These are phyloP conservation scores for Cerrena zonata DNA, from an alignment of 1,284 basidiomycete genomes.

Conservation along the genomic window DNA sequence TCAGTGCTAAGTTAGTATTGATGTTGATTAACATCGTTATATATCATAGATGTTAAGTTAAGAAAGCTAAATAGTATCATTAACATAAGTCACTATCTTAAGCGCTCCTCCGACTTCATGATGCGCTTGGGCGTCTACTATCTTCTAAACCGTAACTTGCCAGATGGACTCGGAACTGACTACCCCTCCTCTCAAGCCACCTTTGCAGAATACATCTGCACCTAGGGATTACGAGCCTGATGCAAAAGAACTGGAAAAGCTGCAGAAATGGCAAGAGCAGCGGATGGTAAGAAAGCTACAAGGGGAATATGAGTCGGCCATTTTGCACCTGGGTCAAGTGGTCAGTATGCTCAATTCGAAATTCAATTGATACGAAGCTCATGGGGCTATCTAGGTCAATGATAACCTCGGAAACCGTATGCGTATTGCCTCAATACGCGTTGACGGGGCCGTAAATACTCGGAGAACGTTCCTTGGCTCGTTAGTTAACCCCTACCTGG, in stretches of 20 bases:
- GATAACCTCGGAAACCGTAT: slow-evolving; percentile 56
- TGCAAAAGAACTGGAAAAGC: slow-evolving; percentile 40
- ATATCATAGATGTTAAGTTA: too few species aligned
- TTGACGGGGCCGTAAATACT: slow-evolving; percentile 73
- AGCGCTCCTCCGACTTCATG: too few species aligned
- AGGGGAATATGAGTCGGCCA: slow-evolving; percentile 74
- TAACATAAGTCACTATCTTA: too few species aligned
- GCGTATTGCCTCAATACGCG: slow-evolving; percentile 69
- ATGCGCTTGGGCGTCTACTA: too few species aligned
- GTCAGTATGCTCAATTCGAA: slow-evolving; percentile 38
- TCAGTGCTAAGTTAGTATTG: too few species aligned
- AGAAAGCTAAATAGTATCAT: too few species aligned
- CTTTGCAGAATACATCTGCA: slow-evolving; percentile 47
- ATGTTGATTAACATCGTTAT: too few species aligned
- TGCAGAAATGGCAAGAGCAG: slow-evolving; percentile 64
- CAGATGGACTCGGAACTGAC: slow-evolving; percentile 19
- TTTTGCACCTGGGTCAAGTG: slow-evolving; percentile 63
- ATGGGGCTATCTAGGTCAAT: slow-evolving; percentile 46
- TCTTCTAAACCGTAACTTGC: neutral
- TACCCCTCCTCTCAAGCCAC: slow-evolving; percentile 38
- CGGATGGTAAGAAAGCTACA: slow-evolving; percentile 60
- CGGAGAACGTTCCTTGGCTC: slow-evolving; percentile 75
- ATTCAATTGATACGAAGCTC: neutral
- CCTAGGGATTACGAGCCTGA: slow-evolving; percentile 52
- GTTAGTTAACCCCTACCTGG: slow-evolving; percentile 67